Percentiles rank a stretch among this genome's conserved stretches.
These are phyloP conservation scores for Phytomonas sp. DNA, from an alignment of 208 protist species.

Conservation along the genomic window DNA sequence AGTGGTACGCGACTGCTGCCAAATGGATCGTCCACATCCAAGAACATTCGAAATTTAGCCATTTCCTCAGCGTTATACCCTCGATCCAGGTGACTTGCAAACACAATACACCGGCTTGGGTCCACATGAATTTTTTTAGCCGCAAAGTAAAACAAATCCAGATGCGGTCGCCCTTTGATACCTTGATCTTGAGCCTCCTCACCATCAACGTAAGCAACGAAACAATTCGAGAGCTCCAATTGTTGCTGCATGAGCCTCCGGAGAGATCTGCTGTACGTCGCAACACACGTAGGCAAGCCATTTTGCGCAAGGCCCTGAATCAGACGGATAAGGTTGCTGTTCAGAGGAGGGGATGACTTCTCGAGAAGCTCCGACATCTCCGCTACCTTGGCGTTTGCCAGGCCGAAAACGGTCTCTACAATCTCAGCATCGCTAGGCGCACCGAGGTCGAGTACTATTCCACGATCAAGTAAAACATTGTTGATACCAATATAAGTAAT, in stretches of 20 bases:
- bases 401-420: constrained; percentile 82
- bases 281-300: constrained; percentile 61
- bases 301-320: constrained; percentile 45
- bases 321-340: constrained; percentile 39
- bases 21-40: constrained; percentile 85
- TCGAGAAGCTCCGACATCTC: constrained; percentile 77
- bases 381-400: constrained; percentile 85
- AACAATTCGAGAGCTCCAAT: constrained; percentile 47
- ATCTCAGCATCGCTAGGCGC: constrained; percentile 84
- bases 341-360: constrained; percentile 39
- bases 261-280: constrained; percentile 75
- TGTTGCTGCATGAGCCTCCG: constrained; percentile 48
- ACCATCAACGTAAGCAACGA: constrained; percentile 76
- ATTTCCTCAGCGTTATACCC: constrained; percentile 55
- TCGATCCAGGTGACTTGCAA: constrained; percentile 72
- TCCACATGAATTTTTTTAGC: constrained; percentile 84
- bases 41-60: constrained; percentile 77
- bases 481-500: constrained; percentile 85
- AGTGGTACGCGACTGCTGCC: constrained; percentile 35
- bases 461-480: constrained; percentile 61
- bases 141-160: constrained; percentile 67
- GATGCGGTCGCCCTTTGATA: constrained; percentile 71
- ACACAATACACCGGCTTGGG: constrained; percentile 61
- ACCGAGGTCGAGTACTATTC: constrained; percentile 72
- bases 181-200: constrained; percentile 75